A percentile compares a stretch with the other conserved stretches of the same genome.
These are phyloP conservation scores for Dictyophora rubrovolvata DNA, from an alignment of 768 basidiomycete species.

Conservation along the genomic window DNA sequence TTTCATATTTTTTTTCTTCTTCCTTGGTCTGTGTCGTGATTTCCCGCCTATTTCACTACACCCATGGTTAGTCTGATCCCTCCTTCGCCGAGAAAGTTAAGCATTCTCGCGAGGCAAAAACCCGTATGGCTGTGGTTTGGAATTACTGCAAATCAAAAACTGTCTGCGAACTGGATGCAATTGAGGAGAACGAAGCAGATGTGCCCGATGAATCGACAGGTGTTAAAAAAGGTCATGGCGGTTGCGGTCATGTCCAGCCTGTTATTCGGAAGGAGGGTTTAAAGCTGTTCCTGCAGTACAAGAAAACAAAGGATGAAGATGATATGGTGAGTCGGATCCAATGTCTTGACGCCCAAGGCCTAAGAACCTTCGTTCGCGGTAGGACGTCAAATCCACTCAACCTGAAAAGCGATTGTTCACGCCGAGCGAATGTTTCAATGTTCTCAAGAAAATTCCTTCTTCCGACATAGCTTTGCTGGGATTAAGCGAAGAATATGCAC, in stretches of 20 bases:
- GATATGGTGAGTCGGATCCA: conserved; percentile 53
- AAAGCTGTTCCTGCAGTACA: conserved; percentile 91
- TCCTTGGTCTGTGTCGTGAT: conserved; percentile 19
- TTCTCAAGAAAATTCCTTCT: conserved; percentile 93
- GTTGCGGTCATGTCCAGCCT: conserved; percentile 91
- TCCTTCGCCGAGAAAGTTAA: conserved; percentile 81
- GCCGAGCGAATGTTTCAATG: conserved; percentile 82
- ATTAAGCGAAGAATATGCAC: conserved; percentile 88
- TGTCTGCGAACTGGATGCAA: conserved; percentile 80
- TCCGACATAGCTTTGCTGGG: conserved; percentile 83
- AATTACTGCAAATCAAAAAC: conserved; percentile 79
- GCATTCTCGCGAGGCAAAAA: conserved; percentile 77
- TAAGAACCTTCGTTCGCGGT: conserved; percentile 3
- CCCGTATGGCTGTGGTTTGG: conserved; percentile 82
- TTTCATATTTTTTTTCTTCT: conserved; percentile 24
- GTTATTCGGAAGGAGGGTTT: conserved; percentile 87
- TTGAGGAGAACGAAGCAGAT: conserved; percentile 68
- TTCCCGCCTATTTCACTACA: conserved; percentile 17
- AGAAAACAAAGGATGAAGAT: conserved; percentile 88
- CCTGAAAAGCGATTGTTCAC: conserved; percentile 77
- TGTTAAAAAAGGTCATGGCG: conserved; percentile 87
- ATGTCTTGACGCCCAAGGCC: background rate
- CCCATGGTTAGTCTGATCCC: conserved; percentile 60
- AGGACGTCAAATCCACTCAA: conserved; percentile 75
- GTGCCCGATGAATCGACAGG: conserved; percentile 56